These are phyloP conservation scores for Elaphomyces granulatus DNA, from an alignment of 495 filamentous ascomycete species.

Conservation along the genomic window DNA sequence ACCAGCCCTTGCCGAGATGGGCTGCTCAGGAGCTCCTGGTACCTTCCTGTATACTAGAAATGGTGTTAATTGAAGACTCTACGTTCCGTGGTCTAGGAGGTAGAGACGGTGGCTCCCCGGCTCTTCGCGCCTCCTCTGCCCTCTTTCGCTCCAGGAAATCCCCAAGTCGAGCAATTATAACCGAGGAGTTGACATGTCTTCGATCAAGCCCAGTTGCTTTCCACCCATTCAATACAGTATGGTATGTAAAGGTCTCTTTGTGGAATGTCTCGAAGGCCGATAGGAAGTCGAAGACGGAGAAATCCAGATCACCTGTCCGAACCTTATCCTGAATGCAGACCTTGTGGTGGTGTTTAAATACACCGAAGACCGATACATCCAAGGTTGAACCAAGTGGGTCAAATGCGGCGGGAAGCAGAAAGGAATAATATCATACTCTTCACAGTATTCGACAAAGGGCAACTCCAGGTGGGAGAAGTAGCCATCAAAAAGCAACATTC, in stretches of 20 bases:
- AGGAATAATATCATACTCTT: background rate
- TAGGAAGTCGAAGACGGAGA: background rate
- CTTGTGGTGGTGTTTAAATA: background rate
- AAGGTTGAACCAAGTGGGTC: background rate
- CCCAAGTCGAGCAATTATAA: background rate
- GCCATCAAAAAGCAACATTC: background rate
- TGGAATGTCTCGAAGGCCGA: background rate
- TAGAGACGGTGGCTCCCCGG: background rate
- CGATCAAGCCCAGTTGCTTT: background rate
- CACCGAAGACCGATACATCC: background rate
- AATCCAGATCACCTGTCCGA: background rate
- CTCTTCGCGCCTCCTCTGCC: background rate
- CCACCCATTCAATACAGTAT: background rate
- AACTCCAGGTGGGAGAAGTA: background rate
- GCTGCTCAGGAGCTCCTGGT: background rate
- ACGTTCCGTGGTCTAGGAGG: background rate
- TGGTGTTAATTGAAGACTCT: background rate
- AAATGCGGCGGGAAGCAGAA: background rate
- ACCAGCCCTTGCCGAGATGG: background rate
- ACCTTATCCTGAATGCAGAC: background rate
- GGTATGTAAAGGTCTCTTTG: background rate
- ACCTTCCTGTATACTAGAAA: background rate
- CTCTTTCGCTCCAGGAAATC: background rate
- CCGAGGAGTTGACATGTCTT: background rate
- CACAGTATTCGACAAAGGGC: background rate